phyloP scores from a whole-genome alignment of 148 eudicot genomes.

The Persicaria tinctoria region DNA sequence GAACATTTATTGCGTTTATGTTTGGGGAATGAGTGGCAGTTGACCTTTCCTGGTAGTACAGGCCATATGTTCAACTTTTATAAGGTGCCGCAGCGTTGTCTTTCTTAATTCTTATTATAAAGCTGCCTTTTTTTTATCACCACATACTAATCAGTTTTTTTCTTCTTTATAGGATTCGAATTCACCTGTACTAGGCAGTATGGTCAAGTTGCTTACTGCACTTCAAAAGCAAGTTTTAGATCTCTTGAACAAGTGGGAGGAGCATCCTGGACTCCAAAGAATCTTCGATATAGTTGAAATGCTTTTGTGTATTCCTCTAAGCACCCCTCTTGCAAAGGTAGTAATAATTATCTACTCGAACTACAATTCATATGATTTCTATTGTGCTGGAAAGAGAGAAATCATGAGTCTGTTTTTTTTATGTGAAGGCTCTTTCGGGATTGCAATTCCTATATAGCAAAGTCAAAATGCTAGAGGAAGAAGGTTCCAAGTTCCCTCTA shows the following conservation, averaged over 20 bases:
- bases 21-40: slow-evolving; percentile 62
- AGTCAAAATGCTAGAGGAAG: slow-evolving; percentile 56
- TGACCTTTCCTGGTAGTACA: slow-evolving; percentile 28
- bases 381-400: not conserved
- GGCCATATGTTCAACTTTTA: slow-evolving; percentile 54
- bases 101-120: not conserved
- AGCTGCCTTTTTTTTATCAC: not conserved
- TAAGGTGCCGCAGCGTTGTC: slow-evolving; percentile 39
- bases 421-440: slow-evolving; percentile 70
- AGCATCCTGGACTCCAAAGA: slow-evolving; percentile 72
- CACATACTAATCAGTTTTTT: slow-evolving; percentile 6
- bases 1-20: slow-evolving; percentile 79
- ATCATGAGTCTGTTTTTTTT: not conserved
- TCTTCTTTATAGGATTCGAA: slow-evolving; percentile 57
- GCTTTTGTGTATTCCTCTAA: slow-evolving; percentile 72
- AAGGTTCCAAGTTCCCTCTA: slow-evolving; percentile 69
- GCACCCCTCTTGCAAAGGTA: slow-evolving; percentile 89
- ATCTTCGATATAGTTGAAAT: slow-evolving; percentile 63
- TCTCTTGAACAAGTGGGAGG: slow-evolving; percentile 60
- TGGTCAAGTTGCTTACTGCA: slow-evolving; percentile 54
- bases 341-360: not conserved
- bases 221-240: slow-evolving; percentile 41
- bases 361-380: not conserved
- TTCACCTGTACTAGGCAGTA: slow-evolving; percentile 57
- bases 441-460: slow-evolving; percentile 70